Percentiles rank a stretch among this genome's conserved stretches.
Evolutionary conservation across 768 basidiomycete species (phyloP).

Genomic region (Paxillus rubicundulus): DNA sequence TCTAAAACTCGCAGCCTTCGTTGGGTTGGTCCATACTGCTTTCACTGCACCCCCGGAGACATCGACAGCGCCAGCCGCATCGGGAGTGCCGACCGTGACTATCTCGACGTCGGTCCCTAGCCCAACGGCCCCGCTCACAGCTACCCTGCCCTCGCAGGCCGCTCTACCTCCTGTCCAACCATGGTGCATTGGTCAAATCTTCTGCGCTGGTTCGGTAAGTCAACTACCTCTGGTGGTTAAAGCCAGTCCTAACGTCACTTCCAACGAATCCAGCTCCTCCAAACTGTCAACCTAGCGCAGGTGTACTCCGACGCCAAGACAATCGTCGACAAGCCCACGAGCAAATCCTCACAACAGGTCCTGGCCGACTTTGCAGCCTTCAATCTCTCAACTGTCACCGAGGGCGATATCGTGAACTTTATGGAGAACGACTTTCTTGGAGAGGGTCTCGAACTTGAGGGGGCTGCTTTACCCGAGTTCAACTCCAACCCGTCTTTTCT

Average conservation of each 20-base stretch:
- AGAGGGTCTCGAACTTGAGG: conserved; percentile 81
- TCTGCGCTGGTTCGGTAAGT: conserved; percentile 74
- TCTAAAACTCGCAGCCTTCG: conserved; percentile 12
- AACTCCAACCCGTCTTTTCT: conserved; percentile 63
- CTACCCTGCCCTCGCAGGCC: conserved; percentile 62
- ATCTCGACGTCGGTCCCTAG: conserved; percentile 63
- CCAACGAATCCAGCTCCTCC: conserved; percentile 53
- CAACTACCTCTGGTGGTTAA: too few species aligned
- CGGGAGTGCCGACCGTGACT: conserved; percentile 36
- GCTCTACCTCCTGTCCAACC: conserved; percentile 64
- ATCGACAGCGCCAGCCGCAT: conserved; percentile 12
- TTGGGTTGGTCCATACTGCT: conserved; percentile 9
- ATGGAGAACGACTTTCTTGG: conserved; percentile 74
- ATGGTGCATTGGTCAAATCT: conserved; percentile 78
- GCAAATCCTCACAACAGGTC: conserved; percentile 59
- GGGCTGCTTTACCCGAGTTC: conserved; percentile 59
- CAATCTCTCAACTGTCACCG: conserved; percentile 46
- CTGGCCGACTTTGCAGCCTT: conserved; percentile 60
- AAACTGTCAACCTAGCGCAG: conserved; percentile 79
- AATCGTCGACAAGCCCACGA: conserved; percentile 87
- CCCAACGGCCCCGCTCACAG: conserved; percentile 52
- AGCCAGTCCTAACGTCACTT: too few species aligned
- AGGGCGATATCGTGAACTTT: conserved; percentile 64
- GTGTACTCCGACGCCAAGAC: conserved; percentile 83
- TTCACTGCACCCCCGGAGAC: too few species aligned